Base-by-base conservation (phyloP, 108 stramenopile species). In the Craspedostauros australis region DNA sequence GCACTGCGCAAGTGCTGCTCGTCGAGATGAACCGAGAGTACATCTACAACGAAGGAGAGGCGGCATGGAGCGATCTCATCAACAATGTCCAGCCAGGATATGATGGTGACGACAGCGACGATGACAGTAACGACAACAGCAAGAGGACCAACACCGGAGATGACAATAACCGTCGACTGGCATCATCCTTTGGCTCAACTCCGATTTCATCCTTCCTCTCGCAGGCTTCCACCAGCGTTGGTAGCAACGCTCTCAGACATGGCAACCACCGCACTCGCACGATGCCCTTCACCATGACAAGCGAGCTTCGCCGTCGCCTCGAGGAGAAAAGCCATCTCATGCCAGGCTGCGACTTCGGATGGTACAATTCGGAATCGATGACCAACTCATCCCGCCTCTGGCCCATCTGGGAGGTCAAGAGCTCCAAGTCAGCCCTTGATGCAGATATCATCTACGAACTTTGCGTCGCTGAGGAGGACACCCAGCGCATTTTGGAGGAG, bases 391-490 rank as follows among this genome's bases (percentile, higher is more conserved):
- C 14, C 2, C 65, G 47, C 27, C 36, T 75, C 28, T 75, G 73
- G 73, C 73, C 73, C 14, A 40, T 68, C 14, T 63, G 62, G 73
- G 60, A 60, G 31, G 1, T 39, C 0, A 40, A 46, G 12, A 28
- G 20, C 29, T 8, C 27, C 1, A 39, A 21, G 14, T 44, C 62
- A 4, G 32, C 50, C 38, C 31, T 68, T 16, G 44, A 56, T 38
- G 30, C 66, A 11, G 33, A 41, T 9, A 20, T 64, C 0, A 16
- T 75, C 4, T 33, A 54, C 18, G 67, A 63, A 26, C 30, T 75
- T 20, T 75, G 73, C 27, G 58, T 58, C 5, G 63, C 59, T 8
- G 68, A 73, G 48, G 21, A 53, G 20, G 66, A 73, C 53, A 72
- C 70, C 3, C 66, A 68, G 19, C 22, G 38, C 12, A 24, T 61